A percentile compares a stretch with the other conserved stretches of the same genome.
phyloP scores from a whole-genome alignment of 23 red algal genomes.

The Agarophyton chilense region DNA sequence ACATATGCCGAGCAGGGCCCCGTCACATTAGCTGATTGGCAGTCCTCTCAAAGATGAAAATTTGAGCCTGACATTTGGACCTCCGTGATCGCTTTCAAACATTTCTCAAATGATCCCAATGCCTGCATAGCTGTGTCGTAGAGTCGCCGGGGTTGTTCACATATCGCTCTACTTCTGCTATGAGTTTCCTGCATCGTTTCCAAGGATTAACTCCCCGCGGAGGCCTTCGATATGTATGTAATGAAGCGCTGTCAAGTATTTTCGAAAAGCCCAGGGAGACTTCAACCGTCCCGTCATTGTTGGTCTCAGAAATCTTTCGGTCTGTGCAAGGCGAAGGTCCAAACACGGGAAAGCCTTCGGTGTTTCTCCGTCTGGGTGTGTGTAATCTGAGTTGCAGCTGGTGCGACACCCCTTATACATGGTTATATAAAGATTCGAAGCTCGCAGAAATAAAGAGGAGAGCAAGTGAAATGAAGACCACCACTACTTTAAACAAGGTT shows the following conservation, averaged over 20 bases:
- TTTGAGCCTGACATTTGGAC: no score
- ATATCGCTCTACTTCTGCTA: not conserved
- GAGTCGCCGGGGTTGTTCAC: no score
- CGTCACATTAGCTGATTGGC: no score
- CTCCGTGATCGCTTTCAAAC: no score
- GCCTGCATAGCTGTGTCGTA: no score
- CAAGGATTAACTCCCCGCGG: not conserved
- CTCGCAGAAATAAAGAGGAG: conserved; percentile 38
- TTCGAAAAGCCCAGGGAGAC: not conserved
- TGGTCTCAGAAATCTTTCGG: conserved; percentile 92
- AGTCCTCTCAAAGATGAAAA: no score
- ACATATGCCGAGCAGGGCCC: no score
- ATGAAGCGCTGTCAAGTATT: not conserved
- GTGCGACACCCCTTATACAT: conserved; percentile 99
- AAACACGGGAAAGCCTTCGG: conserved; percentile 82
- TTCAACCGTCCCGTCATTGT: conserved; percentile 15
- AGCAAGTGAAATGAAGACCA: not conserved
- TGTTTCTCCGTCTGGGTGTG: conserved; percentile 88
- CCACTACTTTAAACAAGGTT: not conserved
- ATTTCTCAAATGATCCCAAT: no score
- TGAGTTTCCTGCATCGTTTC: not conserved
- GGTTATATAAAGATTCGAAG: conserved; percentile 42
- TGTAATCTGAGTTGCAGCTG: conserved; percentile 96
- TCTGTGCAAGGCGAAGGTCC: conserved; percentile 98
- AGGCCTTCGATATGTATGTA: not conserved